phyloP scores from a whole-genome alignment of 768 basidiomycete species.

The Lentinula raphanica region DNA sequence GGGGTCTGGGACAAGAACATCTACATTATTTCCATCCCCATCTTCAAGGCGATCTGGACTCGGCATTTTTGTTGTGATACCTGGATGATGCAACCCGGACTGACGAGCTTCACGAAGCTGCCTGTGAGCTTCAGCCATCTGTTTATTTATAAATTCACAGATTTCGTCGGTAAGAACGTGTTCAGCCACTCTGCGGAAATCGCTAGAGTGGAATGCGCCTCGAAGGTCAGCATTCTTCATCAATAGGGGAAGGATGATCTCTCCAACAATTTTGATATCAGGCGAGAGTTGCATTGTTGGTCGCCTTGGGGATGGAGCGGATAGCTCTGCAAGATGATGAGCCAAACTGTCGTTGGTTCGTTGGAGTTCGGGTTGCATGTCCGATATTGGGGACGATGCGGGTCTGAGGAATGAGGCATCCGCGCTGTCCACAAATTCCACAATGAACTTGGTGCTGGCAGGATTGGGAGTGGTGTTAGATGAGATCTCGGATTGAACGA shows the following conservation, averaged over 20 bases:
- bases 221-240: slow-evolving; percentile 16
- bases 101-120: slow-evolving; percentile 1
- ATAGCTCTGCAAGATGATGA: neutral
- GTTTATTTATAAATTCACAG: slow-evolving; percentile 13
- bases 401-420: too few relatives aligned
- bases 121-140: slow-evolving; percentile 11
- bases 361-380: too few relatives aligned
- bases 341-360: neutral
- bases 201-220: neutral
- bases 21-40: neutral
- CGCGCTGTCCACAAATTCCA: neutral
- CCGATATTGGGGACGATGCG: too few relatives aligned
- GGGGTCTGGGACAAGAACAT: neutral
- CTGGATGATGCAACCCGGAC: neutral
- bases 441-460: neutral
- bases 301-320: neutral
- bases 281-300: neutral
- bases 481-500: neutral
- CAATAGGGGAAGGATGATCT: slow-evolving; percentile 13
- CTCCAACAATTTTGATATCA: neutral
- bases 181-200: slow-evolving; percentile 11
- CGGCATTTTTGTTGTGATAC: neutral
- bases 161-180: slow-evolving; percentile 22
- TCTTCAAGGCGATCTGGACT: neutral
- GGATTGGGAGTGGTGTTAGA: neutral